Conservation (phyloP, 257 asterid genomes). For the Perilla frutescens region DNA sequence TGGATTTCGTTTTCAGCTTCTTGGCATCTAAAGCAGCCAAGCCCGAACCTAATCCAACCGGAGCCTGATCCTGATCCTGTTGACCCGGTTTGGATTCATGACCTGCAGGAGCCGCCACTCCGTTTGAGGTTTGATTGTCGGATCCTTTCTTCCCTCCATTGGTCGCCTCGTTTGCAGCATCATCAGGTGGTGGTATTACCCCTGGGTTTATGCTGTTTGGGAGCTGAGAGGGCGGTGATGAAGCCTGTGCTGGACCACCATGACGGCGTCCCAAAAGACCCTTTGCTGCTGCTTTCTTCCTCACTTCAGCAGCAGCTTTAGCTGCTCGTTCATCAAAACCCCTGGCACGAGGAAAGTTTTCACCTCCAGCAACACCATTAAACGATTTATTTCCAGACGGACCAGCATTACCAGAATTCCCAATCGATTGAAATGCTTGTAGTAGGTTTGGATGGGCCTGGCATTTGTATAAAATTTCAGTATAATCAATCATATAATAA, state of each 20-base stretch:
- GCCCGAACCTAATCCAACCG: slow-evolving; percentile 78
- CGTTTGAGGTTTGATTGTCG: slow-evolving; percentile 46
- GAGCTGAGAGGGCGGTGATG: slow-evolving; percentile 71
- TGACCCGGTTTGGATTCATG: slow-evolving; percentile 39
- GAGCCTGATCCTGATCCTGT: slow-evolving; percentile 49
- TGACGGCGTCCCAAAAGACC: slow-evolving; percentile 77
- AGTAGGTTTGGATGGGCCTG: slow-evolving; percentile 91
- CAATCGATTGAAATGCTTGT: slow-evolving; percentile 86
- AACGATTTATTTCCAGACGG: slow-evolving; percentile 49
- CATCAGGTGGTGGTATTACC: not conserved
- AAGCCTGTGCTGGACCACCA: slow-evolving; percentile 62
- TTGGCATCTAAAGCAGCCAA: slow-evolving; percentile 66
- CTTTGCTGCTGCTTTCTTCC: slow-evolving; percentile 93
- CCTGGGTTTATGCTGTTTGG: slow-evolving; percentile 61
- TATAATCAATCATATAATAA: not conserved
- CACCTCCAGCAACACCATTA: slow-evolving; percentile 45
- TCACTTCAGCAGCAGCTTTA: slow-evolving; percentile 79
- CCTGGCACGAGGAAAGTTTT: slow-evolving; percentile 63
- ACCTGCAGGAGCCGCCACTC: slow-evolving; percentile 37
- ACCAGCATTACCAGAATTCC: slow-evolving; percentile 46
- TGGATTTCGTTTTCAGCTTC: slow-evolving; percentile 71
- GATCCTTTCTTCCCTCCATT: slow-evolving; percentile 48
- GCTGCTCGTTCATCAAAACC: slow-evolving; percentile 94
- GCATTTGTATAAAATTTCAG: not conserved
- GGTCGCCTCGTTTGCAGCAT: slow-evolving; percentile 20